Percentiles rank a stretch among this genome's conserved stretches.
phyloP scores from a whole-genome alignment of 129 eudicot species.

The Apium graveolens region DNA sequence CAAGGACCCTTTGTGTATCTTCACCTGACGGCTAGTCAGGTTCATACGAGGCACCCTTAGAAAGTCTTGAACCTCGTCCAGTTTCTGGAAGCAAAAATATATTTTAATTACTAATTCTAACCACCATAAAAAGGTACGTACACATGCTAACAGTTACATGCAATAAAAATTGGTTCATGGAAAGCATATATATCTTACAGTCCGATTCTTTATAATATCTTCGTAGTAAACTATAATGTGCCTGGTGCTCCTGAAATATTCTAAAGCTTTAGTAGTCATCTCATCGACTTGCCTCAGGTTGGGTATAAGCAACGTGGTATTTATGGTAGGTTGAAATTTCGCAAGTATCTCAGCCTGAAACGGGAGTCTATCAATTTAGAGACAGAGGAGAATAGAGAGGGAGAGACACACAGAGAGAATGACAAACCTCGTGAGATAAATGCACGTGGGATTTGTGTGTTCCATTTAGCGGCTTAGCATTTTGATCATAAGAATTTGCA shows the following conservation, averaged over 20 bases:
- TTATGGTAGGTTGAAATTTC: slow-evolving; percentile 59
- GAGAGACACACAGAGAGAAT: slow-evolving; percentile 10
- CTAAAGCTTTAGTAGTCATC: slow-evolving; percentile 56
- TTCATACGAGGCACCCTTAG: slow-evolving; percentile 62
- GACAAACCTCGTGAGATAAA: slow-evolving; percentile 70
- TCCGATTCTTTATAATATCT: slow-evolving; percentile 63
- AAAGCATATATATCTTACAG: slow-evolving; percentile 46
- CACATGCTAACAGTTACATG: background rate
- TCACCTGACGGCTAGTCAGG: slow-evolving; percentile 73
- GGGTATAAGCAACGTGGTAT: slow-evolving; percentile 54
- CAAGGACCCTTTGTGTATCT: slow-evolving; percentile 85
- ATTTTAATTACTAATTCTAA: background rate
- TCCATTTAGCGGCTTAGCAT: slow-evolving; percentile 73
- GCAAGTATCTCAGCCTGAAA: slow-evolving; percentile 86
- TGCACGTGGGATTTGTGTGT: slow-evolving; percentile 94
- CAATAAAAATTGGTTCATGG: background rate
- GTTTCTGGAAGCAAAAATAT: slow-evolving; percentile 33
- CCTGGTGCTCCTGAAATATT: slow-evolving; percentile 67
- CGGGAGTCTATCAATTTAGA: background rate
- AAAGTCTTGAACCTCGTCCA: slow-evolving; percentile 77
- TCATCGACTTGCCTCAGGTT: slow-evolving; percentile 62
- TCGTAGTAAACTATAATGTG: slow-evolving; percentile 77
- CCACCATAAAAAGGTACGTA: background rate
- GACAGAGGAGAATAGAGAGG: slow-evolving; percentile 7
- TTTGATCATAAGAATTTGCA: slow-evolving; percentile 86